phyloP scores from a whole-genome alignment of 164 flowering plant genomes.

The Echeveria elegans region DNA sequence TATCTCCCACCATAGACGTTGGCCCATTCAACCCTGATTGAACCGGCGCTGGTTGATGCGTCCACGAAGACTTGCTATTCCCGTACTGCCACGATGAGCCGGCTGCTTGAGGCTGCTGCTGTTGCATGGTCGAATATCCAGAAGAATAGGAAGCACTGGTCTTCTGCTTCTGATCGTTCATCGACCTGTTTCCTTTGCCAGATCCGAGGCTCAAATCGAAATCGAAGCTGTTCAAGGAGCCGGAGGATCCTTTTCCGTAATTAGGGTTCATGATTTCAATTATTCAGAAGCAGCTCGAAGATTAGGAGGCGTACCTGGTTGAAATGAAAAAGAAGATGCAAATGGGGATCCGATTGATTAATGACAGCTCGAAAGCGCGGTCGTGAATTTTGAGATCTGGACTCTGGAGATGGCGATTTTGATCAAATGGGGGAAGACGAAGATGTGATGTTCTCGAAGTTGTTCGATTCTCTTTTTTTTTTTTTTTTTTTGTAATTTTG shows the following conservation, averaged over 20 bases:
- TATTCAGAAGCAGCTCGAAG: too few species aligned
- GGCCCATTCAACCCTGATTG: constrained; percentile 28
- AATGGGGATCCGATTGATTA: too few species aligned
- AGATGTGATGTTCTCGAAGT: too few species aligned
- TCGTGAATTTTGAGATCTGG: too few species aligned
- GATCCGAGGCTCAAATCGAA: constrained; percentile 9
- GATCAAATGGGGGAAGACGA: too few species aligned
- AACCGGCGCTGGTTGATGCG: constrained; percentile 54
- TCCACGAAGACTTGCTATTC: constrained; percentile 72
- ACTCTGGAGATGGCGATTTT: too few species aligned
- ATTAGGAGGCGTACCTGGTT: too few species aligned
- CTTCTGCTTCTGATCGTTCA: constrained; percentile 9
- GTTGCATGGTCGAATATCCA: constrained; percentile 12
- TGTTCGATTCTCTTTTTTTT: too few species aligned
- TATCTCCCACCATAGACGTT: constrained; percentile 84
- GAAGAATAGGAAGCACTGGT: neutral
- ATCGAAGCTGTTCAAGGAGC: neutral
- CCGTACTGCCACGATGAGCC: constrained; percentile 31
- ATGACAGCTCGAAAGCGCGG: too few species aligned
- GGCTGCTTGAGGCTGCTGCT: constrained; percentile 24
- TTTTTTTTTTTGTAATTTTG: too few species aligned
- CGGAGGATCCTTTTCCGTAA: constrained; percentile 1
- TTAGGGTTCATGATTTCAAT: neutral
- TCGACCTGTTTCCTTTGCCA: neutral
- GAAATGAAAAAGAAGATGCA: too few species aligned